phyloP scores from a whole-genome alignment of 78 protist genomes.

The Anaeramoeba flamelloides region DNA sequence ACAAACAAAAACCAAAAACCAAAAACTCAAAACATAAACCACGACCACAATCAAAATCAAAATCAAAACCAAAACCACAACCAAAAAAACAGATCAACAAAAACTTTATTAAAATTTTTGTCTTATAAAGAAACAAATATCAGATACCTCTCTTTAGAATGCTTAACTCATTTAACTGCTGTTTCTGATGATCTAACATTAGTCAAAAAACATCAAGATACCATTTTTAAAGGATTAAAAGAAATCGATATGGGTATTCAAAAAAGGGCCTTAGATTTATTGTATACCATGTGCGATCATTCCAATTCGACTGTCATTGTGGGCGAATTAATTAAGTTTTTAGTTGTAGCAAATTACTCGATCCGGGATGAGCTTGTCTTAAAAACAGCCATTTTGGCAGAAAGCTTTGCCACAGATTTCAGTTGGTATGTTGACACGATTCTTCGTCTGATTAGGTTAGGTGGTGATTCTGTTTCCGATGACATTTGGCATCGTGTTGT shows the following conservation, averaged over 20 bases:
- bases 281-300: conserved; percentile 81
- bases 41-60: too few relatives aligned
- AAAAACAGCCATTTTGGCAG: conserved; percentile 84
- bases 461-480: conserved; percentile 73
- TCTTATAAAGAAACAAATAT: conserved; percentile 64
- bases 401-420: conserved; percentile 53
- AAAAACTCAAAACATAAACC: too few relatives aligned
- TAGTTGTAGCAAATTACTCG: conserved; percentile 40
- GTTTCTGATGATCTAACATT: conserved; percentile 4
- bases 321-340: conserved; percentile 59
- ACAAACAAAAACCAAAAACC: too few relatives aligned
- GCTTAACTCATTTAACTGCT: conserved; percentile 28
- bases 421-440: conserved; percentile 82
- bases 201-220: neutral
- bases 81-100: too few relatives aligned
- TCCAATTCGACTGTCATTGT: conserved; percentile 42
- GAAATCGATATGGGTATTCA: conserved; percentile 68
- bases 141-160: conserved; percentile 70
- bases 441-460: conserved; percentile 48
- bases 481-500: conserved; percentile 86
- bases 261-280: conserved; percentile 72
- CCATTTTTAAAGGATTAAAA: conserved; percentile 22
- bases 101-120: conserved; percentile 50
- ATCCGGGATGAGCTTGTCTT: conserved; percentile 73
- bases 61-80: too few relatives aligned